Evolutionary conservation across 2,329 filamentous ascomycete species (phyloP), one percentile per base, ranked within the genome.

Genomic region (Scedosporium apiospermum): DNA sequence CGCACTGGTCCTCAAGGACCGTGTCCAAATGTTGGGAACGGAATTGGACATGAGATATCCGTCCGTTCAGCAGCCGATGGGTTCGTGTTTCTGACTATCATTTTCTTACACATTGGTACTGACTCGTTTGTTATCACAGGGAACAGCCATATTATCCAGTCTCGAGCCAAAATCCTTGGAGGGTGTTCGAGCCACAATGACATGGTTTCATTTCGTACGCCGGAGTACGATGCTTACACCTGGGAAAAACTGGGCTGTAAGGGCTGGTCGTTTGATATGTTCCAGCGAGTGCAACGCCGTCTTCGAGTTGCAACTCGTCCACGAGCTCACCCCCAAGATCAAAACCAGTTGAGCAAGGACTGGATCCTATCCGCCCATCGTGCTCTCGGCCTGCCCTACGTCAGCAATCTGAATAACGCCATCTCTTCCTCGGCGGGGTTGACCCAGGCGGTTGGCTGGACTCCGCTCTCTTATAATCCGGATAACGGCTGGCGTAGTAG

Each of bases 141-240:
- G 72, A 96, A 96, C 80, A 95, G 90, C 63, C 84, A 91, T 77
- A 96, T 96, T 77, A 87, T 91, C 67, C 92, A 96, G 79, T 96
- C 92, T 14, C 88, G 92, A 65, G 92, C 92, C 66, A 96, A 96
- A 80, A 91, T 96, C 46, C 83, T 96, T 34, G 92, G 92, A 68
- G 92, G 92, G 67, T 96, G 92, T 81, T 96, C 91, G 55, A 93
- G 89, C 64, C 92, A 96, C 82, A 96, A 96, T 78, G 96, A 92
- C 21, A 81, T 96, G 69, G 96, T 96, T 75, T 95, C 90, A 18
- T 96, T 96, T 84, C 86, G 91, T 27, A 91, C 92, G 6, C 96
- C 96, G 72, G 86, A 92, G 74, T 93, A 96, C 74, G 92, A 96
- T 75, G 85, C 90, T 77, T 83, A 90, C 71, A 83, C 90, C 69